Conservation (phyloP, 2,329 filamentous ascomycete species). For the Claviceps fusiformis region DNA sequence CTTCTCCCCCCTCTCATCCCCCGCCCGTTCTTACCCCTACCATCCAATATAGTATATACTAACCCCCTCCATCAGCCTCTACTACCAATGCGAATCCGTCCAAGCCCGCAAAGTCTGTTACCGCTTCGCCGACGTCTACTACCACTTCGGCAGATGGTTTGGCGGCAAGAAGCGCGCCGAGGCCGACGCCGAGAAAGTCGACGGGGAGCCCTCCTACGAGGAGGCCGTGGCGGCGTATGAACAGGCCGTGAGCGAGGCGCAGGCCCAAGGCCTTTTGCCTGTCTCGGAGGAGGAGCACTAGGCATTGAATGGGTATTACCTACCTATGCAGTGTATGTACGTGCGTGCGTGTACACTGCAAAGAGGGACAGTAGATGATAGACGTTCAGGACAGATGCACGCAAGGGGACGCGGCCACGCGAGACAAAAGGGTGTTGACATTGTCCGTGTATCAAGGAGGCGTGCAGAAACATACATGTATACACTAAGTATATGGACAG, state of each 20-base stretch:
- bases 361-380: no score
- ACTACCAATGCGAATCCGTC: slow-evolving; percentile 20
- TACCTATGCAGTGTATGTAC: no score
- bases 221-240: slow-evolving; percentile 22
- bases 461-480: no score
- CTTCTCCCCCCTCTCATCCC: no score
- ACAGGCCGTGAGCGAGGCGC: slow-evolving; percentile 21
- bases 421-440: no score
- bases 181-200: slow-evolving; percentile 17
- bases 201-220: slow-evolving; percentile 19
- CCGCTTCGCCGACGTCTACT: slow-evolving; percentile 26
- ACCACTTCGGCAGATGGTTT: slow-evolving; percentile 23
- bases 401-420: no score
- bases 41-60: no score
- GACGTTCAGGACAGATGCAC: no score
- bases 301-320: no score
- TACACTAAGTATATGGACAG: no score
- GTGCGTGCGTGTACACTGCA: no score
- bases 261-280: slow-evolving; percentile 19
- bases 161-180: slow-evolving; percentile 13
- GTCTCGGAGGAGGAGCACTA: slow-evolving; percentile 5
- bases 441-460: not conserved
- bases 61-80: slow-evolving; percentile 14
- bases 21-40: no score
- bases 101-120: slow-evolving; percentile 15